Base-by-base conservation (phyloP, 2,329 filamentous ascomycete genomes). In the Curvularia spicifera region DNA sequence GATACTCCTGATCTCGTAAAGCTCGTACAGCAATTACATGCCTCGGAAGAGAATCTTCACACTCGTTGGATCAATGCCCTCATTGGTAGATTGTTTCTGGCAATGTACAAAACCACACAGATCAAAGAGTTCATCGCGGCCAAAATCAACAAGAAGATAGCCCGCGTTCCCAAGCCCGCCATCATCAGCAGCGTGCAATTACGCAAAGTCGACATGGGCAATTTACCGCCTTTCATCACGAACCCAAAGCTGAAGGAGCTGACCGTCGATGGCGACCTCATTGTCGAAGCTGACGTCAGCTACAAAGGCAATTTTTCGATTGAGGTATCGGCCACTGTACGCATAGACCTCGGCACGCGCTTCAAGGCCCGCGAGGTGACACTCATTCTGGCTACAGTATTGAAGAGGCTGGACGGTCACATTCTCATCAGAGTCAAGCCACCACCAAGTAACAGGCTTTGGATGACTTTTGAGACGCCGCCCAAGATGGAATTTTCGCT, bases 91-190 rank as follows among this genome's bases (percentile, higher is more conserved):
- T 76, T 98, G 24, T 99, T 99, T 69, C 83, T 99, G 12, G 91
- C 89, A 13, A 72, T 98, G 26, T 94, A 98, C 79, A 91, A 90
- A 71, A 98, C 94, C 0, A 83, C 87, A 8, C 88, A 96, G 59
- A 78, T 97, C 15, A 91, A 96, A 72, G 85, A 89, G 44, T 86
- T 91, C 56, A 87, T 99, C 51, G 85, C 89, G 59, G 86, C 87
- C 57, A 97, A 97, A 78, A 90, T 99, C 62, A 93, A 91, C 22
- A 97, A 97, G 79, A 99, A 99, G 81, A 97, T 99, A 54, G 89
- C 93, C 1, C 87, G 95, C 33, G 94, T 97, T 26, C 95, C 96
- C 69, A 93, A 93, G 67, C 95, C 95, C 0, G 89, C 89, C 1
- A 96, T 98, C 70, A 88, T 99, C 56, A 93, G 91, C 18, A 89